A percentile compares a stretch with the other conserved stretches of the same genome.
Evolutionary conservation across 2,329 filamentous ascomycete genomes (phyloP).

Genomic region (Ophiostoma himal-ulmi): DNA sequence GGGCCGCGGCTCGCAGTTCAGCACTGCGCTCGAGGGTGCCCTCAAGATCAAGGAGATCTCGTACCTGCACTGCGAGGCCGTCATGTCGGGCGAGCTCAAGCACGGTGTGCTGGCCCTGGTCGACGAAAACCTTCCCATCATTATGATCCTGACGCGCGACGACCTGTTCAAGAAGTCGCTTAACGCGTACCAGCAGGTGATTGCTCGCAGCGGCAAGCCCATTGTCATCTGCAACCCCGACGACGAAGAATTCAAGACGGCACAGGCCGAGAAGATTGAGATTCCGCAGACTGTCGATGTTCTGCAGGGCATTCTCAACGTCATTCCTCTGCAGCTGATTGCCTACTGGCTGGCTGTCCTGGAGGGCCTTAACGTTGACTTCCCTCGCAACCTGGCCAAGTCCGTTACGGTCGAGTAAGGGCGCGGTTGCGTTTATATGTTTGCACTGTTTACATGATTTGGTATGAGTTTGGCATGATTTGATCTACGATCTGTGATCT

Average conservation of each 20-base stretch:
- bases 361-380: conserved; percentile 95
- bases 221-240: conserved; percentile 96
- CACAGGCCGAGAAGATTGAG: conserved; percentile 93
- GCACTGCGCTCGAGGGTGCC: conserved; percentile 92
- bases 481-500: not conserved
- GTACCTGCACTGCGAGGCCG: conserved; percentile 97
- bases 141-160: conserved; percentile 98
- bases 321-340: conserved; percentile 95
- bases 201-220: conserved; percentile 89
- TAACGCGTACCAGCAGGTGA: conserved; percentile 98
- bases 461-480: not conserved
- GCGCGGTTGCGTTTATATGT: not conserved
- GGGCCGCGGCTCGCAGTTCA: conserved; percentile 92
- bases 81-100: conserved; percentile 99
- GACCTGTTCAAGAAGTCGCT: conserved; percentile 97
- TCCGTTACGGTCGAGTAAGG: conserved; percentile 93
- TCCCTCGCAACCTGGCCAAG: conserved; percentile 97
- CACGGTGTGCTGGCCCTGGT: conserved; percentile 96
- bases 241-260: conserved; percentile 82
- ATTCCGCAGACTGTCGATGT: conserved; percentile 93
- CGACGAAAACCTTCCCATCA: conserved; percentile 96
- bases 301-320: conserved; percentile 94
- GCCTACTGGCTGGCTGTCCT: conserved; percentile 97
- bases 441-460: conserved; percentile 26
- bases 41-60: conserved; percentile 99